Evolutionary conservation across 106 monocot species (phyloP).

Genomic region (Allium sativum): DNA sequence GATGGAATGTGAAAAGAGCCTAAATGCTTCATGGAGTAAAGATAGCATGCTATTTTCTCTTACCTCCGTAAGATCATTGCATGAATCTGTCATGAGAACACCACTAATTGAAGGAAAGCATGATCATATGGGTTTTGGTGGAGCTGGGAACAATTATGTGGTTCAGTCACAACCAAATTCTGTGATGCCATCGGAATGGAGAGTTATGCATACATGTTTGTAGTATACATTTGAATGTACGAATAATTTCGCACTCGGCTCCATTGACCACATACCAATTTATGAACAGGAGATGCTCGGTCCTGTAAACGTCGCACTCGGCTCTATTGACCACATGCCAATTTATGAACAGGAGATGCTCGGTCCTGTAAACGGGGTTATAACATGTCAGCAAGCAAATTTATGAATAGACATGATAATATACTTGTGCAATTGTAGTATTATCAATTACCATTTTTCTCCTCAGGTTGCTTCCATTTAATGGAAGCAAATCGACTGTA

Average conservation of each 20-base stretch:
- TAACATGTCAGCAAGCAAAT: too few species aligned
- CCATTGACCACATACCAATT: too few species aligned
- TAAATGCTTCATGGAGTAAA: conserved; percentile 5
- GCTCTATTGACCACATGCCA: too few species aligned
- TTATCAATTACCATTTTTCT: too few species aligned
- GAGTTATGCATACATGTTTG: background rate
- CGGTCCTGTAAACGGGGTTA: too few species aligned
- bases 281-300: too few species aligned
- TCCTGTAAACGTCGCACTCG: too few species aligned
- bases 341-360: too few species aligned
- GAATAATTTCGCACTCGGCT: background rate
- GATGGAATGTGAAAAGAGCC: conserved; percentile 11
- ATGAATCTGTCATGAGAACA: conserved; percentile 5
- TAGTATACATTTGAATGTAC: background rate
- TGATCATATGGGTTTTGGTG: conserved; percentile 11
- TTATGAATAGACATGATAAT: too few species aligned
- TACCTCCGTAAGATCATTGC: conserved; percentile 4
- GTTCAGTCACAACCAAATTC: conserved; percentile 3
- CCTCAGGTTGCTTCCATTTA: too few species aligned
- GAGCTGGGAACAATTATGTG: conserved; percentile 5
- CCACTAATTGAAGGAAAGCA: conserved; percentile 6
- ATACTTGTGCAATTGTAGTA: too few species aligned
- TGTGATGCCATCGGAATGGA: conserved; percentile 9
- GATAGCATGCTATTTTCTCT: conserved; percentile 2
- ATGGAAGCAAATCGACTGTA: too few species aligned